These are phyloP conservation scores for Pachyrhizus erosus DNA, from an alignment of 306 rosid species.

Conservation along the genomic window DNA sequence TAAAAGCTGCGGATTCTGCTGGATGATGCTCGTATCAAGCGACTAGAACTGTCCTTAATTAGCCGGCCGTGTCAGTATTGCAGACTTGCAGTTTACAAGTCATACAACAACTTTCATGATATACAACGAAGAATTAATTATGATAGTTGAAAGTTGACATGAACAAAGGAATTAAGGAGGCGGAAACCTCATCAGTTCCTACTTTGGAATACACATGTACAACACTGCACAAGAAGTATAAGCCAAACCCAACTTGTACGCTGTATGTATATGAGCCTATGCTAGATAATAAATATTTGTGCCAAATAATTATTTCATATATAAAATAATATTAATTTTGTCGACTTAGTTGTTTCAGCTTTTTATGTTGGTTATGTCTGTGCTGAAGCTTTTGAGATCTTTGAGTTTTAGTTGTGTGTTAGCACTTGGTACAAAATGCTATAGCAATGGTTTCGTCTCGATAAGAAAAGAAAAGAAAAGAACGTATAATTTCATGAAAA, in stretches of 20 bases:
- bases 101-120: neutral
- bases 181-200: conserved; percentile 33
- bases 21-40: neutral
- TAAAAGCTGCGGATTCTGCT: neutral
- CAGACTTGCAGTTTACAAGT: neutral
- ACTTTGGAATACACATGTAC: conserved; percentile 47
- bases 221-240: conserved; percentile 53
- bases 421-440: conserved; percentile 1
- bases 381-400: neutral
- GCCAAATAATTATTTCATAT: neutral
- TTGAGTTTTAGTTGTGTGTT: neutral
- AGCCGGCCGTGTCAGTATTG: neutral
- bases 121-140: neutral
- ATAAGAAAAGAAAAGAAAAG: too few species aligned
- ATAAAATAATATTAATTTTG: too few species aligned
- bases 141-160: neutral
- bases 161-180: neutral
- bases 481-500: neutral
- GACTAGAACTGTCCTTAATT: neutral
- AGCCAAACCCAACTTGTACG: conserved; percentile 3
- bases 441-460: too few species aligned
- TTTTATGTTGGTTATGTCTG: neutral
- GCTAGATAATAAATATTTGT: neutral
- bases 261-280: neutral
- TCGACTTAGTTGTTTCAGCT: neutral